Evolutionary conservation across 192 early-diverging fungal species (phyloP).

Genomic region (Dispira simplex): DNA sequence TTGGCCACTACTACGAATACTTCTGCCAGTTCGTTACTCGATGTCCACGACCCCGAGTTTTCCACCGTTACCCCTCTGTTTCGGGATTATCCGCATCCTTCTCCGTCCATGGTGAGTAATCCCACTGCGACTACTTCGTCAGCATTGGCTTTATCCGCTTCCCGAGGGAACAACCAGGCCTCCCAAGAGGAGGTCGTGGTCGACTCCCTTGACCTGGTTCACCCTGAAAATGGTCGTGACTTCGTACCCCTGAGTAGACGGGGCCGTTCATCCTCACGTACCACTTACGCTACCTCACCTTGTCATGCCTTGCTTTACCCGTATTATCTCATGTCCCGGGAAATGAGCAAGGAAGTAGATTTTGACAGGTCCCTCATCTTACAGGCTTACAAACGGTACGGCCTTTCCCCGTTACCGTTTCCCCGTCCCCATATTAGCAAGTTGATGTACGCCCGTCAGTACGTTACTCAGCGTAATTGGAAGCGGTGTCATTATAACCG

Average conservation of each 20-base stretch:
- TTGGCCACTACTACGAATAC: not conserved
- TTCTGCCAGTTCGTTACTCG: not conserved
- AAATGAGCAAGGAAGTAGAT: slow-evolving; percentile 14
- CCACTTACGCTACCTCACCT: not conserved
- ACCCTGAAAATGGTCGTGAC: not conserved
- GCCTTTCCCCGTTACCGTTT: slow-evolving; percentile 17
- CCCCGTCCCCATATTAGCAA: slow-evolving; percentile 50
- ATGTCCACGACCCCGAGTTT: not conserved
- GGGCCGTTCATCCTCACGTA: too few relatives aligned
- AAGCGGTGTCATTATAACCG: slow-evolving; percentile 50
- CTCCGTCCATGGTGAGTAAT: not conserved
- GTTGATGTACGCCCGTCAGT: slow-evolving; percentile 58
- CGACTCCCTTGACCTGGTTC: not conserved
- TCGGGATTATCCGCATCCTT: not conserved
- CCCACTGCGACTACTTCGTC: not conserved
- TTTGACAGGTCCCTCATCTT: slow-evolving; percentile 17
- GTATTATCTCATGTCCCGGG: slow-evolving; percentile 15
- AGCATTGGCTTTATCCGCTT: not conserved
- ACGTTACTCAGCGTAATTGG: slow-evolving; percentile 78
- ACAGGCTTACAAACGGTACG: not conserved
- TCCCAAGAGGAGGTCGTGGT: not conserved
- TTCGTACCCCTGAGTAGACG: not conserved
- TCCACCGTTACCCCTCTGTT: not conserved
- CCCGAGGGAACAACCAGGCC: not conserved
- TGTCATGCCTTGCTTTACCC: slow-evolving; percentile 2